Base-by-base conservation (phyloP, 306 rosid genomes). In the Alnus glutinosa region DNA sequence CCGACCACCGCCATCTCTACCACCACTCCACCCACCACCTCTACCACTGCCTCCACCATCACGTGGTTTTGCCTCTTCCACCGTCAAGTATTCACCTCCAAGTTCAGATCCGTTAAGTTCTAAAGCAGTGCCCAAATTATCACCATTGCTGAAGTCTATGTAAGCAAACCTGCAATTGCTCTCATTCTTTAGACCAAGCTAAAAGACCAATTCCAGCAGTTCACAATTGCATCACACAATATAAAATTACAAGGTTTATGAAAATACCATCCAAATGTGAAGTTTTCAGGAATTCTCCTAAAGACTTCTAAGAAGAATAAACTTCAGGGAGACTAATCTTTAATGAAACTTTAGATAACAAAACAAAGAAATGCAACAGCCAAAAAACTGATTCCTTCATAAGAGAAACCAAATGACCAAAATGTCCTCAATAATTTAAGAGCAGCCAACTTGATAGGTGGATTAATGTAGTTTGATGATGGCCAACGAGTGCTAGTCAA, bases 21-120 rank as follows among this genome's bases (percentile, higher is more conserved):
- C 77, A 48, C 88, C 78, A 2, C 34, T 80, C 28, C 80, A 64
- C 18, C 91, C 58, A 5, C 87, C 48, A 49, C 57, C 18, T 3
- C 89, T 73, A 1, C 87, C 69, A 4, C 81, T 28, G 9, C 77
- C 47, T 34, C 82, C 74, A 39, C 62, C 77, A 32, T 77, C 32
- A n/a, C 89, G 86, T 9, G 99, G 93, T 79, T 78, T 95, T 9
- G 99, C 99, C 80, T 93, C 98, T 23, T 95, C 93, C 2, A 95
- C 94, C 0, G 81, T 36, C 79, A 95, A 70, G 59, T 55, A 7
- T 39, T 80, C 7, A 2, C 86, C 90, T 0, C 87, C 90, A 37
- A 89, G 82, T 0, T 95, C 92, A 59, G 77, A 7, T 34, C 83
- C 88, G 79, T 89, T 71, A 36, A 91, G 84, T 74, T 88, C 97